A percentile compares a stretch with the other conserved stretches of the same genome.
These are phyloP conservation scores for Hymenoscyphus infarciens DNA, from an alignment of 2,329 filamentous ascomycete genomes.

Conservation along the genomic window DNA sequence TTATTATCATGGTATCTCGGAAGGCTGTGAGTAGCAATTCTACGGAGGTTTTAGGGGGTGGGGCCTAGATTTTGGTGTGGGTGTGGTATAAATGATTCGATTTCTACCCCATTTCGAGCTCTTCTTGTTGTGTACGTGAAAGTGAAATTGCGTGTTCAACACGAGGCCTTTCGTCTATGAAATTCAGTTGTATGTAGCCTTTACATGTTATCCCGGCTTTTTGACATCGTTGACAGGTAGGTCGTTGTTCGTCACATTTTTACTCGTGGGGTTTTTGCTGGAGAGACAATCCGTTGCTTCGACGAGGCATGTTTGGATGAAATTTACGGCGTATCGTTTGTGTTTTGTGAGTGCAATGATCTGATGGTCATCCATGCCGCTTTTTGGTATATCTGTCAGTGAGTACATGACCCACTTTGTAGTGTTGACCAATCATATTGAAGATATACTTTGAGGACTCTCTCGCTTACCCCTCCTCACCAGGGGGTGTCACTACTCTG, in stretches of 20 bases:
- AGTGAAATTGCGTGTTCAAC: not conserved
- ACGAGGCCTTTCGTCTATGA: not conserved
- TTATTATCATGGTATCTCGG: not conserved
- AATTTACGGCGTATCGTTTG: no score
- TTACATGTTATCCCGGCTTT: not conserved
- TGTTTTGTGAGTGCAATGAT: no score
- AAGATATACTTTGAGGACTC: no score
- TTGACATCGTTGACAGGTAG: not conserved
- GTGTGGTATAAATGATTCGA: not conserved
- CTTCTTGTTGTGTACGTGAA: no score
- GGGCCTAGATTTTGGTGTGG: not conserved
- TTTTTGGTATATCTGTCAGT: no score
- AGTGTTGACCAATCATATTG: no score
- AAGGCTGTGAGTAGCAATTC: not conserved
- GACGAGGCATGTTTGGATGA: not conserved
- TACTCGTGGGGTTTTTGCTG: constrained; percentile 1
- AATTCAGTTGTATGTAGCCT: not conserved
- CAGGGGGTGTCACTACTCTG: no score
- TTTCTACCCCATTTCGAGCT: not conserved
- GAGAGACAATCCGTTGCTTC: not conserved
- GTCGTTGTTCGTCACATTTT: not conserved
- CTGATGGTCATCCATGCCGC: no score
- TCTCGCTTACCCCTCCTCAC: no score
- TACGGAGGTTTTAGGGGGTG: not conserved
- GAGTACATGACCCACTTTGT: no score